These are phyloP conservation scores for Talaromyces sp. DNA, from an alignment of 2,329 filamentous ascomycete species.

Conservation along the genomic window DNA sequence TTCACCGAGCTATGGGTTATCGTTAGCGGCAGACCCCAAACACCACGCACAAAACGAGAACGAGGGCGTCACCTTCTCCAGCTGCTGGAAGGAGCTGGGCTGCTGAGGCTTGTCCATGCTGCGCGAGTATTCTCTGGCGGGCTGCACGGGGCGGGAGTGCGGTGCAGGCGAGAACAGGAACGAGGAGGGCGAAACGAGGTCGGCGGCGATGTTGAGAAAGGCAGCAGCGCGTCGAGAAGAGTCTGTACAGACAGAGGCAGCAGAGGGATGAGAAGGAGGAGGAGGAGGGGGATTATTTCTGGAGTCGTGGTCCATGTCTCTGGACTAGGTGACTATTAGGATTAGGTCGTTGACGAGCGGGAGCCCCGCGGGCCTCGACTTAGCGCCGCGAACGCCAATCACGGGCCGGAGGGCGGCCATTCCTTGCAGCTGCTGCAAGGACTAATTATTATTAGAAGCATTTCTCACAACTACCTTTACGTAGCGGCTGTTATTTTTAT, in stretches of 20 bases:
- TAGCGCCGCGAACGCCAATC: neutral
- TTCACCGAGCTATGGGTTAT: slow-evolving; percentile 65
- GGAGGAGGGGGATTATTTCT: neutral
- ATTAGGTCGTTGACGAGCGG: slow-evolving; percentile 11
- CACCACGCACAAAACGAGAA: slow-evolving; percentile 2
- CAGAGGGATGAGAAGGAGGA: neutral
- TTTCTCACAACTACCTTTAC: too few species aligned
- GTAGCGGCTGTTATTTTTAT: too few species aligned
- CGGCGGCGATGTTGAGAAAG: slow-evolving; percentile 27
- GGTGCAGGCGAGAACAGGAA: slow-evolving; percentile 28
- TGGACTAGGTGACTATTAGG: too few species aligned
- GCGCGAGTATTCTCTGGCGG: slow-evolving; percentile 13
- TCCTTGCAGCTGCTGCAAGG: neutral
- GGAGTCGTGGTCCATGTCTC: neutral
- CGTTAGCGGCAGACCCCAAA: slow-evolving; percentile 23
- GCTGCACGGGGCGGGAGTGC: slow-evolving; percentile 7
- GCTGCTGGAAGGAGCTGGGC: slow-evolving; percentile 96
- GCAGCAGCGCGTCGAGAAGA: slow-evolving; percentile 18
- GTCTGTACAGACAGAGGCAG: neutral
- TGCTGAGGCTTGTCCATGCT: slow-evolving; percentile 87
- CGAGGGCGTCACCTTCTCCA: slow-evolving; percentile 63
- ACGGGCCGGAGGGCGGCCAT: neutral
- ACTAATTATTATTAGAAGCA: neutral
- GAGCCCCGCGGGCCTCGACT: slow-evolving; percentile 14
- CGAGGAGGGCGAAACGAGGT: slow-evolving; percentile 31